Conservation (phyloP, 2,329 filamentous ascomycete genomes). For the Capronia epimyces region DNA sequence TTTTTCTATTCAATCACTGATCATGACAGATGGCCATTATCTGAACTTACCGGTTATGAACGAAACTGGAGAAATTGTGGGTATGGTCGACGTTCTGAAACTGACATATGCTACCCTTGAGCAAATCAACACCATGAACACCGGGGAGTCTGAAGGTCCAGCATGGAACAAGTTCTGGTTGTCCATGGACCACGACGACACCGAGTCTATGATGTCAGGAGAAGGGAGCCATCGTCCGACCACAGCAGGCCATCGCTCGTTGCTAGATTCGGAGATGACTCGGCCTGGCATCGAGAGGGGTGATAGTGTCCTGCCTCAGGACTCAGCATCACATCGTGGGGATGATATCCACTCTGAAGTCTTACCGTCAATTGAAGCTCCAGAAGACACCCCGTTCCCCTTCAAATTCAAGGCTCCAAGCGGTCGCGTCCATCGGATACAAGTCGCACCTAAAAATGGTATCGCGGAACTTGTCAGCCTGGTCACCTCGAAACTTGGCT, state of each 20-base stretch:
- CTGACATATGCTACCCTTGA: constrained; percentile 96
- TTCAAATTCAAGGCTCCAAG: constrained; percentile 99
- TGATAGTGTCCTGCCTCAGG: constrained; percentile 84
- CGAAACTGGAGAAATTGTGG: constrained; percentile 90
- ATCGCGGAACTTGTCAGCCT: constrained; percentile 70
- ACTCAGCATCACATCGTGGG: constrained; percentile 90
- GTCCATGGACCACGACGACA: constrained; percentile 87
- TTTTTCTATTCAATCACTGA: constrained; percentile 3
- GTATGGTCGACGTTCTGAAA: constrained; percentile 98
- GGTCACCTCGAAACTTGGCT: constrained; percentile 77
- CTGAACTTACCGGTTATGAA: constrained; percentile 98
- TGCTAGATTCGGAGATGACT: constrained; percentile 73
- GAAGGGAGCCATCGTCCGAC: constrained; percentile 71
- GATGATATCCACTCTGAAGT: constrained; percentile 66
- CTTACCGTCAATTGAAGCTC: constrained; percentile 48
- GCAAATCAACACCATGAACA: constrained; percentile 83
- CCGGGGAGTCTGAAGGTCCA: constrained; percentile 81
- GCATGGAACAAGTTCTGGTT: constrained; percentile 99
- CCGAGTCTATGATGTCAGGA: constrained; percentile 92
- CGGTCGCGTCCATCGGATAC: constrained; percentile 86
- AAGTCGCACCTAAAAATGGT: constrained; percentile 74
- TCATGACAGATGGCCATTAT: constrained; percentile 78
- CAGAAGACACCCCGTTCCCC: constrained; percentile 72
- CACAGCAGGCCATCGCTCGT: constrained; percentile 63
- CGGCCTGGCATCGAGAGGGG: constrained; percentile 60